Conservation (phyloP, 2,329 filamentous ascomycete species). For the Chaetomium sp. region DNA sequence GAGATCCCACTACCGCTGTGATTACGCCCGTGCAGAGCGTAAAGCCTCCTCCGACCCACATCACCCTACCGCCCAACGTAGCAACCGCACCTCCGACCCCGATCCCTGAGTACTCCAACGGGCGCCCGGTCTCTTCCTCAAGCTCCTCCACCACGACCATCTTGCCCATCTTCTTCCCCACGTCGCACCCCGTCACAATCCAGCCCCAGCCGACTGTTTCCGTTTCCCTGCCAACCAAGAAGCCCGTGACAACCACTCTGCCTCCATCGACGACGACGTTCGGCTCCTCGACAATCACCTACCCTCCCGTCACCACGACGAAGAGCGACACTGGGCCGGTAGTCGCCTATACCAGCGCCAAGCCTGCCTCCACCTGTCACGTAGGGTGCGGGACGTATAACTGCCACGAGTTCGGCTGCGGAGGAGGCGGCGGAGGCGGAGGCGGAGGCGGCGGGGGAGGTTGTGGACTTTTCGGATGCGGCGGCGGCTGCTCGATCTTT, state of each 20-base stretch:
- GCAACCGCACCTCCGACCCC: not conserved
- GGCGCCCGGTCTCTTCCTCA: not conserved
- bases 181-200: conserved; percentile 1
- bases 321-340: not conserved
- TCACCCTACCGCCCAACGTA: not conserved
- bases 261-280: not conserved
- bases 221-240: not conserved
- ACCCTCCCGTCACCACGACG: not conserved
- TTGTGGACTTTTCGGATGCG: conserved; percentile 3
- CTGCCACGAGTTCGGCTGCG: conserved; percentile 4
- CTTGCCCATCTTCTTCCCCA: conserved; percentile 4
- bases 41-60: not conserved
- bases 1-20: not conserved
- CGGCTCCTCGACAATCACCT: not conserved
- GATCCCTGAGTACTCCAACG: not conserved
- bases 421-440: not conserved
- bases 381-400: conserved; percentile 2
- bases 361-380: not conserved
- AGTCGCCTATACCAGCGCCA: conserved; percentile 1
- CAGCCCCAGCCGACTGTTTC: conserved; percentile 8
- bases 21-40: conserved; percentile 7
- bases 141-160: not conserved
- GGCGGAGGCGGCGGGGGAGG: not conserved
- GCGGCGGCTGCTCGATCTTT: conserved; percentile 4
- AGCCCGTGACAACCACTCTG: not conserved